Conservation (phyloP, 2,329 filamentous ascomycete species). For the Paracoccidioides lutzii region DNA sequence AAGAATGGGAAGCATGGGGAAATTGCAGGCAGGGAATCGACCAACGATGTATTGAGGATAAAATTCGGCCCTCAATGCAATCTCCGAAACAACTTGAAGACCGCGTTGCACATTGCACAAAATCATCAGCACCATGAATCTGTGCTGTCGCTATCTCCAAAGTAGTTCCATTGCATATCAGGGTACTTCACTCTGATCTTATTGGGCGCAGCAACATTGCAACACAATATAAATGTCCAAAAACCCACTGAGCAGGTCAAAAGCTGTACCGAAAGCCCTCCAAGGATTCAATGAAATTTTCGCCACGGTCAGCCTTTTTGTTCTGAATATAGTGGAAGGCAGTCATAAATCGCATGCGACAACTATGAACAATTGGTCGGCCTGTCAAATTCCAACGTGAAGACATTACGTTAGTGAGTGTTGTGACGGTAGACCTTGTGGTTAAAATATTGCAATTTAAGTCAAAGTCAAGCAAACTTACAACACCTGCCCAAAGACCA, state of each 20-base stretch:
- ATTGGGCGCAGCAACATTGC: too few relatives aligned
- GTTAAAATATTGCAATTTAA: neutral
- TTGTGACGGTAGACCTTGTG: neutral
- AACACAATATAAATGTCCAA: too few relatives aligned
- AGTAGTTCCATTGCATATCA: too few relatives aligned
- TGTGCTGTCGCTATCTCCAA: too few relatives aligned
- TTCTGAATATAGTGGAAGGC: slow-evolving; percentile 22
- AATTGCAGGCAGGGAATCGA: too few relatives aligned
- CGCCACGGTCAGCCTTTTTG: slow-evolving; percentile 20
- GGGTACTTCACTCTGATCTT: too few relatives aligned
- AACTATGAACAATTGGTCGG: slow-evolving; percentile 13
- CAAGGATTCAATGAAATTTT: slow-evolving; percentile 23
- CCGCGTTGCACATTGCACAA: too few relatives aligned
- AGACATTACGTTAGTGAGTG: neutral
- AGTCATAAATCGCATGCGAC: slow-evolving; percentile 16
- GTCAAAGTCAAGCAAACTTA: neutral
- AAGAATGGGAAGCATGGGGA: too few relatives aligned
- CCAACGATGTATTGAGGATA: too few relatives aligned
- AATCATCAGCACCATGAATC: too few relatives aligned
- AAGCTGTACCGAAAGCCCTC: slow-evolving; percentile 23
- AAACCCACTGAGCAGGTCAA: neutral
- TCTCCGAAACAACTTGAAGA: too few relatives aligned
- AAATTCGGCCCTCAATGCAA: too few relatives aligned
- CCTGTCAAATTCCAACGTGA: slow-evolving; percentile 5
- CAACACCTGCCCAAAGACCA: slow-evolving; percentile 13